Conservation (phyloP, 1,284 basidiomycete species). For the Clitocybe nebularis region DNA sequence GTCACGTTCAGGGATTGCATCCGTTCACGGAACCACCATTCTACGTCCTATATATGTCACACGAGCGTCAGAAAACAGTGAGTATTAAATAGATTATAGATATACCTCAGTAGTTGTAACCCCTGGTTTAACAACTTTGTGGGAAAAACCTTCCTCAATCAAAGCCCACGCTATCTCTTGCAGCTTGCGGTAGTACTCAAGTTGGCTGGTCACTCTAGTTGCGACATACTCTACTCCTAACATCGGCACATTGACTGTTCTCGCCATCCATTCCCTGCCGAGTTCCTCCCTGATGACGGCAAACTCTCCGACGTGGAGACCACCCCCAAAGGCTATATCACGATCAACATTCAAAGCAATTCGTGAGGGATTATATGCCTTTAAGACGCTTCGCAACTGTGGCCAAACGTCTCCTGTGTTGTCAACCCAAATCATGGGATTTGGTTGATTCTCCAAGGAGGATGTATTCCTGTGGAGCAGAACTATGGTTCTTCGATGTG, state of each 20-base stretch:
- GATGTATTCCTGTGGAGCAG: slow-evolving; percentile 45
- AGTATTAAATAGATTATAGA: neutral
- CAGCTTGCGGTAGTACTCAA: slow-evolving; percentile 39
- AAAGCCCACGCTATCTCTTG: slow-evolving; percentile 51
- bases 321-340: slow-evolving; percentile 46
- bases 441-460: slow-evolving; percentile 30
- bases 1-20: slow-evolving; percentile 46
- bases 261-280: slow-evolving; percentile 36
- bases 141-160: slow-evolving; percentile 49
- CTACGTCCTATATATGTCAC: slow-evolving; percentile 32
- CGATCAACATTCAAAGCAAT: slow-evolving; percentile 47
- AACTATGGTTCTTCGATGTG: slow-evolving; percentile 45
- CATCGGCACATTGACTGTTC: slow-evolving; percentile 39
- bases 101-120: slow-evolving; percentile 42
- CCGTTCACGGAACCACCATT: slow-evolving; percentile 53
- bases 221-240: slow-evolving; percentile 49
- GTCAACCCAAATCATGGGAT: slow-evolving; percentile 47
- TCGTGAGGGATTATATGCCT: slow-evolving; percentile 30
- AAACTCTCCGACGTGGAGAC: slow-evolving; percentile 47
- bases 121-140: slow-evolving; percentile 35
- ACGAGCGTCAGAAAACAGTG: neutral
- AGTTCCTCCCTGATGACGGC: slow-evolving; percentile 34
- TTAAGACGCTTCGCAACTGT: slow-evolving; percentile 34
- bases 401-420: slow-evolving; percentile 49
- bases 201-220: slow-evolving; percentile 36